A percentile compares a stretch with the other conserved stretches of the same genome.
phyloP scores from a whole-genome alignment of 192 early-diverging fungal species.

The Chytriomyces sp. region DNA sequence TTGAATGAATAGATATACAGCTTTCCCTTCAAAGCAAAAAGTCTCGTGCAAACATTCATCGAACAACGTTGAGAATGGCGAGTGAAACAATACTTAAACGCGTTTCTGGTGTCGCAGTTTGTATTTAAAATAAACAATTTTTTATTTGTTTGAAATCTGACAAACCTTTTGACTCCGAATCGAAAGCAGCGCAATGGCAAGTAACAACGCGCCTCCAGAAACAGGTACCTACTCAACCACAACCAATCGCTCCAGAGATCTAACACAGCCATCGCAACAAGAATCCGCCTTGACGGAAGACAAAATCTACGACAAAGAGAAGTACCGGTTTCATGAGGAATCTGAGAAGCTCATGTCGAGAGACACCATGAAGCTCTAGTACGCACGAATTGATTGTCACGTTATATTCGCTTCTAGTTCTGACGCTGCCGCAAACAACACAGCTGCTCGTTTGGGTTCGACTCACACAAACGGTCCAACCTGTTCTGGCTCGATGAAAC shows the following conservation, averaged over 20 bases:
- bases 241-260: no score
- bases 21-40: no score
- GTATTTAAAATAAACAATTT: no score
- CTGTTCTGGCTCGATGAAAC: constrained; percentile 57
- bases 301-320: constrained; percentile 33
- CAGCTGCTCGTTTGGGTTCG: constrained; percentile 61
- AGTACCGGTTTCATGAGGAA: constrained; percentile 26
- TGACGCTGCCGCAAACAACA: background rate
- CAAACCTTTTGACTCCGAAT: background rate
- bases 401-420: background rate
- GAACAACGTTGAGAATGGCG: no score
- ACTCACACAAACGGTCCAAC: constrained; percentile 60
- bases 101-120: no score
- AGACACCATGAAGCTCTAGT: constrained; percentile 43
- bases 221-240: no score
- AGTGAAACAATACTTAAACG: no score
- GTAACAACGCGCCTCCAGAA: no score
- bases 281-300: constrained; percentile 24
- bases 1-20: no score
- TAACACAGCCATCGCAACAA: background rate
- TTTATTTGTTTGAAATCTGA: background rate
- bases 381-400: constrained; percentile 9
- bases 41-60: no score
- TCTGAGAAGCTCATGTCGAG: constrained; percentile 42
- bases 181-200: background rate